phyloP scores from a whole-genome alignment of 306 rosid species.

The cucumber (Cucumis sativus) region Cucumber_9930_V3 NC_026657.2:3327001-3327500 shows the following conservation, averaged over 20 bases:
- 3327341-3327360: not conserved
- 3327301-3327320: not conserved
- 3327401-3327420: not conserved
- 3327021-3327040: not conserved
- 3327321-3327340: not conserved
- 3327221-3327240: not conserved
- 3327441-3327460: not conserved
- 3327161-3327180: not conserved
- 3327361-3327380: not conserved
- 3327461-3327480: not conserved
- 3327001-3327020: not conserved
- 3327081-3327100: not conserved
- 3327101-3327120: not conserved
- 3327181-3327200: not conserved
- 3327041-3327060: not conserved
- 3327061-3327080: not conserved
- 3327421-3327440: not conserved
- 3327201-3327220: not conserved
- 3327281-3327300: not conserved
- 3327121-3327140: not conserved
- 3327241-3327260: slow-evolving; percentile 2
- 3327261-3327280: not conserved
- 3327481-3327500: not conserved
- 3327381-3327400: not conserved
- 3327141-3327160: not conserved